Evolutionary conservation across 164 flowering plant genomes (phyloP).

Genomic region (Chloranthus sessilifolius): DNA sequence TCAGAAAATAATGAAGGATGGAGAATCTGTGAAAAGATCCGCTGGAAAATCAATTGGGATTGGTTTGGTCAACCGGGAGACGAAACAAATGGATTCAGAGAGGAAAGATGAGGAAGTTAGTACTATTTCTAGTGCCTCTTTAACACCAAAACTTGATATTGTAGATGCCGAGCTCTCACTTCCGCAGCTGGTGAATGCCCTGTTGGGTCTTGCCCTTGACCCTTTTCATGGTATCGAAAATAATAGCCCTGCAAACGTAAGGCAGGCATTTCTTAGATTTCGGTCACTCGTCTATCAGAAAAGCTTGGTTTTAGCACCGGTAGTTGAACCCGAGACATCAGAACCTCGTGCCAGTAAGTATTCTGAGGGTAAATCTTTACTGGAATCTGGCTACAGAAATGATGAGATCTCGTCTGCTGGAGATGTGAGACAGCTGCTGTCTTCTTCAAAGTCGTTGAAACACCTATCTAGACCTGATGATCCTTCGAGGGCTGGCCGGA

Average conservation of each 20-base stretch:
- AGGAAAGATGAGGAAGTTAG: slow-evolving; percentile 23
- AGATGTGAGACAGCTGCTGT: slow-evolving; percentile 20
- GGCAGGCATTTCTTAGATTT: slow-evolving; percentile 49
- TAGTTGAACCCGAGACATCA: slow-evolving; percentile 31
- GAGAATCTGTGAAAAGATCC: slow-evolving; percentile 12
- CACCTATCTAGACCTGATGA: slow-evolving; percentile 48
- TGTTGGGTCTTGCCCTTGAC: slow-evolving; percentile 66
- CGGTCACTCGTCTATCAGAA: slow-evolving; percentile 80
- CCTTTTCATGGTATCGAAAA: slow-evolving; percentile 62
- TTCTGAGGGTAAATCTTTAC: slow-evolving; percentile 3
- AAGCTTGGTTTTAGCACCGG: slow-evolving; percentile 45
- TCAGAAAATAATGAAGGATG: slow-evolving; percentile 23
- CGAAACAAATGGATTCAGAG: slow-evolving; percentile 16
- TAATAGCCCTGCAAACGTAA: slow-evolving; percentile 28
- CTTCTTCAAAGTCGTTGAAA: slow-evolving; percentile 31
- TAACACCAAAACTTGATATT: slow-evolving; percentile 9
- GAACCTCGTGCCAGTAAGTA: slow-evolving; percentile 25
- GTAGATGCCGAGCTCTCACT: slow-evolving; percentile 30
- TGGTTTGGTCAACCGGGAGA: slow-evolving; percentile 21
- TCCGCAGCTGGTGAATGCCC: slow-evolving; percentile 47
- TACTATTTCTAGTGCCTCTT: slow-evolving; percentile 4
- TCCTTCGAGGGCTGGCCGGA: slow-evolving; percentile 63
- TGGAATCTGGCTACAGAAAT: slow-evolving; percentile 13
- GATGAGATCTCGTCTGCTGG: slow-evolving; percentile 22
- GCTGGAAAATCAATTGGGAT: slow-evolving; percentile 26